phyloP scores from a whole-genome alignment of 75 land plant genomes.

The Ceratopteris richardii region DNA sequence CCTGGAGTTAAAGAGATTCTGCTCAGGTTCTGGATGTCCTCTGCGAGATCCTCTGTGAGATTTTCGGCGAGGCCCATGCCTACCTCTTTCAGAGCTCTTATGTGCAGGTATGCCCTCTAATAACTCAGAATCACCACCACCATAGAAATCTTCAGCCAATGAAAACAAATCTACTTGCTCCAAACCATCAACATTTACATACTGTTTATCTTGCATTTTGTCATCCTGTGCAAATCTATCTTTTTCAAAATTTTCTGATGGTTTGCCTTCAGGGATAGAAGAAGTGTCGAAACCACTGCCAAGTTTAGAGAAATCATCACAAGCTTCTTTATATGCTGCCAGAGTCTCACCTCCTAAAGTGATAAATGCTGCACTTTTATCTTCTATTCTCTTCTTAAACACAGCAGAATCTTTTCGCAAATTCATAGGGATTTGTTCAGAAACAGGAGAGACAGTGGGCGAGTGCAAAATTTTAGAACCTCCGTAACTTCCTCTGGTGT shows the following conservation, averaged over 20 bases:
- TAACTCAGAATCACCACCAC: neutral
- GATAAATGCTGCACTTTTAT: slow-evolving; percentile 10
- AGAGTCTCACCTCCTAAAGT: slow-evolving; percentile 43
- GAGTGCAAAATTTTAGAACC: neutral
- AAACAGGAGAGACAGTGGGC: neutral
- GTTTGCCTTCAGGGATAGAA: too few species aligned
- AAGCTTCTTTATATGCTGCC: slow-evolving; percentile 45
- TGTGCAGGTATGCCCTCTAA: neutral
- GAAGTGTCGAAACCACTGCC: too few species aligned
- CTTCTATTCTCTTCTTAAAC: neutral
- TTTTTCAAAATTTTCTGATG: neutral
- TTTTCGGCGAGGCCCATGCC: neutral
- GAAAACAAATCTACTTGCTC: slow-evolving; percentile 3
- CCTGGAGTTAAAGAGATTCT: neutral
- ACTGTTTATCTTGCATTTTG: neutral
- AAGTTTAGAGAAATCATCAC: slow-evolving; percentile 22
- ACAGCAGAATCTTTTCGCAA: neutral
- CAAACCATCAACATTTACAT: neutral
- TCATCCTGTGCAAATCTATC: neutral
- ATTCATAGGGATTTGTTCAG: neutral
- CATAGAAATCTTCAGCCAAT: slow-evolving; percentile 1
- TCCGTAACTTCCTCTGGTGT: too few species aligned
- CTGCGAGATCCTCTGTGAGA: neutral
- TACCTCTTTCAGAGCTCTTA: neutral
- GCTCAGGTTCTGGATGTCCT: slow-evolving; percentile 1